Conservation (phyloP, 1,284 basidiomycete genomes). For the Apiotrichum siamense region DNA sequence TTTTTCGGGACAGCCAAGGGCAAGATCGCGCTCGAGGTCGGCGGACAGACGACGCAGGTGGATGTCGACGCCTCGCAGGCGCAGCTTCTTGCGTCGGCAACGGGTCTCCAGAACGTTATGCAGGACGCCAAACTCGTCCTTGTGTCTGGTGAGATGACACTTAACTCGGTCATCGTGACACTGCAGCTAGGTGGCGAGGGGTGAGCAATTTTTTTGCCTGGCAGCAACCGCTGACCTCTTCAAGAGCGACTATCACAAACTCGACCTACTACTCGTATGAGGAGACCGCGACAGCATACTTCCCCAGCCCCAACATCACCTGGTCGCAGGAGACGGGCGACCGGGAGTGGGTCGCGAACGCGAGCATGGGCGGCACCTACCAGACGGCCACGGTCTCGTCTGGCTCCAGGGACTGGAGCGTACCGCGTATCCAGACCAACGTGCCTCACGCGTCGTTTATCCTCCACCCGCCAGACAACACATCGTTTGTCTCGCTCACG, state of each 20-base stretch:
- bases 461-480: background rate
- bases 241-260: background rate
- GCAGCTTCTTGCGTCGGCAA: background rate
- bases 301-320: background rate
- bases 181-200: background rate
- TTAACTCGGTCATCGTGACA: background rate
- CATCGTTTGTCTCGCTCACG: background rate
- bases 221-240: background rate
- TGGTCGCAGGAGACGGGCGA: background rate
- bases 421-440: background rate
- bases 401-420: background rate
- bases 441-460: background rate
- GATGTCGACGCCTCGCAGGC: background rate
- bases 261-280: background rate
- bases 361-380: background rate
- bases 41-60: background rate
- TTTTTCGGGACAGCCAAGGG: slow-evolving; percentile 1
- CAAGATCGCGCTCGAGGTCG: background rate
- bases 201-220: background rate
- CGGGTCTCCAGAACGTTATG: background rate
- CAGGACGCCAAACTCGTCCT: background rate
- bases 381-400: background rate
- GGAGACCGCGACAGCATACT: background rate
- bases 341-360: background rate
- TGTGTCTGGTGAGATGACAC: background rate